Evolutionary conservation across 805 yeast genomes (phyloP), one percentile per base, ranked within the genome.

Genomic region (Myxozyma kluyveri): DNA sequence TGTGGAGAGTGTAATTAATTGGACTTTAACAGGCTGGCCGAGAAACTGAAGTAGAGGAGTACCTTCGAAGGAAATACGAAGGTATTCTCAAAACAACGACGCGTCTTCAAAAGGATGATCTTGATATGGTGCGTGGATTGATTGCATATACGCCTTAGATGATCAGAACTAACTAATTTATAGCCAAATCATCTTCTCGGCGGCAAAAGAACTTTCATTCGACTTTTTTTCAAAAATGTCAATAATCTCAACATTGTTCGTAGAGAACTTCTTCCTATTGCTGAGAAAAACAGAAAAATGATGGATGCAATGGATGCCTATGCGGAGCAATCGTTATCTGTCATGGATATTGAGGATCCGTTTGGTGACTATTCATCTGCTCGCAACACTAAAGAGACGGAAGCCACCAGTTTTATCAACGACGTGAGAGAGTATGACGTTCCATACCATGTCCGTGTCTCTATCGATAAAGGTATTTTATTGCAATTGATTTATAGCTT

Each of bases 351-450:
- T 14, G 33, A 29, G 12, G 14, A 14, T 14, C 33, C 33, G 9
- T 29, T 29, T 14, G 33, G 12, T 29, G 33, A 29, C 33, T 9
- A 9, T 9, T 29, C 33, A 9, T 9, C 33, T 29, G 33, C 33
- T 9, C 9, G 14, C 12, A 29, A 29, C 33, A 14, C 12, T n/a
- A 36, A 42, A 7, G 57, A 63, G 12, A 65, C 66, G 6, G 86
- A 83, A 55, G 85, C 90, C 2, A 73, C 82, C 32, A 75, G 75
- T 42, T 68, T 65, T 43, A 79, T 93, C 14, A 83, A 82, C 49
- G 98, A 91, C 62, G 78, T 93, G 29, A 75, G 91, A 60, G 99
- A 93, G 67, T 89, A 87, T 61, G 99, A 93, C 66, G 98, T 93
- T 3, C 99, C 99, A 0, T 93, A 87, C 63, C 96, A 90, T 65